phyloP scores from a whole-genome alignment of 148 eudicot species.

The Hydrangea macrophylla region DNA sequence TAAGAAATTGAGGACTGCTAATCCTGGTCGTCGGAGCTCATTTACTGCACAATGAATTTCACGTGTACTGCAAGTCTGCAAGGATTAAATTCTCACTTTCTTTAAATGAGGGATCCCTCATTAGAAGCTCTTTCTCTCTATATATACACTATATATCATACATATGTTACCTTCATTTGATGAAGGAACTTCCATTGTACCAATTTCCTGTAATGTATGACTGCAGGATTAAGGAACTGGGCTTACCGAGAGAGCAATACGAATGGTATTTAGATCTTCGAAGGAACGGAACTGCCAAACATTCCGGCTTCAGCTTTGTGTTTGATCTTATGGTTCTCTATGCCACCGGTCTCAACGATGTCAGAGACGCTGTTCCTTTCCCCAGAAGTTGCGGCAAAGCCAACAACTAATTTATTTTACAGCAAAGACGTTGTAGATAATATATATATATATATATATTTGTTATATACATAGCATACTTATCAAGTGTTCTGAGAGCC shows the following conservation, averaged over 20 bases:
- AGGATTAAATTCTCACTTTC: too few relatives aligned
- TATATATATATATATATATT: neutral
- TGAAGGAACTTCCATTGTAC: too few relatives aligned
- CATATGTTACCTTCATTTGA: too few relatives aligned
- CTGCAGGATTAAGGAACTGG: conserved; percentile 64
- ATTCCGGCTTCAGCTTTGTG: conserved; percentile 72
- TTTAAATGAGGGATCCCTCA: too few relatives aligned
- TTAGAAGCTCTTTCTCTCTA: too few relatives aligned
- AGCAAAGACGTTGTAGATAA: neutral
- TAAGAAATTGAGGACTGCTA: too few relatives aligned
- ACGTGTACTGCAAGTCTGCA: too few relatives aligned
- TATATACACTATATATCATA: too few relatives aligned
- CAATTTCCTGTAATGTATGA: neutral
- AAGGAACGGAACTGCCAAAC: conserved; percentile 61
- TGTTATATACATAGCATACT: neutral
- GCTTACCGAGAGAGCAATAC: conserved; percentile 53
- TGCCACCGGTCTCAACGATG: conserved; percentile 78
- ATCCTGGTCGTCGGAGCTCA: too few relatives aligned
- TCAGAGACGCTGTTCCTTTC: conserved; percentile 76
- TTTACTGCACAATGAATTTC: too few relatives aligned
- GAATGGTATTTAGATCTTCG: conserved; percentile 94
- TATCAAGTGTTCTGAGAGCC: neutral
- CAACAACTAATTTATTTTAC: conserved; percentile 30
- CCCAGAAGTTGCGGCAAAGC: conserved; percentile 69
- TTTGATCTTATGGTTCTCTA: conserved; percentile 66